These are phyloP conservation scores for Sporothrix brasiliensis DNA, from an alignment of 2,329 filamentous ascomycete genomes.

Conservation along the genomic window DNA sequence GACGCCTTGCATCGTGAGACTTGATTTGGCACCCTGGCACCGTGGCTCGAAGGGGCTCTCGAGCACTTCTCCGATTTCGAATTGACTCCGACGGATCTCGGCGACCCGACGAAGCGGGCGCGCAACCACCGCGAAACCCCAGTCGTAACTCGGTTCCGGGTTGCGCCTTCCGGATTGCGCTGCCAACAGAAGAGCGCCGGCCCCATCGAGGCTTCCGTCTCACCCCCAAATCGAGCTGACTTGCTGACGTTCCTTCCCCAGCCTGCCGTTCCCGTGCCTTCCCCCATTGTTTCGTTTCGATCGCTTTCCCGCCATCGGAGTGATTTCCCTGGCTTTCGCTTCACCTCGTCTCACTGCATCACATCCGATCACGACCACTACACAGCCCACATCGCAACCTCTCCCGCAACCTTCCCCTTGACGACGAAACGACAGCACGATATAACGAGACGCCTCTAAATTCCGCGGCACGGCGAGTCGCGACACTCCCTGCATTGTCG, in stretches of 20 bases:
- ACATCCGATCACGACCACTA: background rate
- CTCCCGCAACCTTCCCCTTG: background rate
- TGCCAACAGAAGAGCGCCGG: background rate
- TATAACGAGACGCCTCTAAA: too few relatives aligned
- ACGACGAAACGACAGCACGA: background rate
- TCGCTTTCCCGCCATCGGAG: background rate
- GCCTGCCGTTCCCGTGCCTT: slow-evolving; percentile 7
- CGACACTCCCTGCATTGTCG: background rate
- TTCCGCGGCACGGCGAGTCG: background rate
- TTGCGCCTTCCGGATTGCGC: slow-evolving; percentile 1
- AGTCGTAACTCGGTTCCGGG: background rate
- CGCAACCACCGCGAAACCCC: background rate
- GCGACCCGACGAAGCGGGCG: background rate
- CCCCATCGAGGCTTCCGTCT: slow-evolving; percentile 3
- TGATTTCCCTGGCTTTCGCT: background rate
- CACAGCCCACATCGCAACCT: slow-evolving; percentile 15
- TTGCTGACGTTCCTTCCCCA: background rate
- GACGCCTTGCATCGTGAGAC: background rate
- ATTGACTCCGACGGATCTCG: background rate
- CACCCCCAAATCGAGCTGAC: background rate
- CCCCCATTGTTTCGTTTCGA: slow-evolving; percentile 15
- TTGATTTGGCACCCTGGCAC: background rate
- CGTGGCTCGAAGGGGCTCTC: background rate
- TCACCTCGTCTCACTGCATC: background rate
- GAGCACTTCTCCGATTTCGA: background rate